Evolutionary conservation across 352 stramenopile species (phyloP).

Genomic region (Pythium inflatum): DNA sequence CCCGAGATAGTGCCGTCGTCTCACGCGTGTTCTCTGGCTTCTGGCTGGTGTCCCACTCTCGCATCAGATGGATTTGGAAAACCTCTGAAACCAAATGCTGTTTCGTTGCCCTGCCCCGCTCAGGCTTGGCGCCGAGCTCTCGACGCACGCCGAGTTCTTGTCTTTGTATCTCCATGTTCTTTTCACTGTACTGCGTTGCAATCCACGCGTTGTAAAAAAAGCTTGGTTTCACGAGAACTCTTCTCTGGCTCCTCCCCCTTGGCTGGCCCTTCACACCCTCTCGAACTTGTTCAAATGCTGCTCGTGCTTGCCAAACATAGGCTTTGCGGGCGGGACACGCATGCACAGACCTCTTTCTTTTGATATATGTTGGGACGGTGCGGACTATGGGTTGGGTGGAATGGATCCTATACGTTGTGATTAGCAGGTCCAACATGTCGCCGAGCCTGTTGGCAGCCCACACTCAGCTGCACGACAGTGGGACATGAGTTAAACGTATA

Average conservation of each 20-base stretch:
- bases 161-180: background rate
- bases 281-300: background rate
- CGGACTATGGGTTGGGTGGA: slow-evolving; percentile 10
- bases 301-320: background rate
- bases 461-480: slow-evolving; percentile 19
- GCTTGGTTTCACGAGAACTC: background rate
- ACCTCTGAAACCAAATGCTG: slow-evolving; percentile 18
- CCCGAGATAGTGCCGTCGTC: background rate
- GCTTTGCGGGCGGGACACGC: background rate
- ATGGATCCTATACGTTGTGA: slow-evolving; percentile 21
- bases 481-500: slow-evolving; percentile 31
- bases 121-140: background rate
- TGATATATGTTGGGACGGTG: slow-evolving; percentile 34
- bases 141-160: background rate
- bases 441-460: background rate
- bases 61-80: slow-evolving; percentile 4
- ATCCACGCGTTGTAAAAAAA: background rate
- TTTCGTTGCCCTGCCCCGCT: background rate
- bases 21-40: slow-evolving; percentile 24
- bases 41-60: slow-evolving; percentile 25
- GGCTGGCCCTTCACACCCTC: background rate
- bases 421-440: slow-evolving; percentile 11
- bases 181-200: background rate
- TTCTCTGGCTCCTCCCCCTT: background rate
- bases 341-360: slow-evolving; percentile 1